These are phyloP conservation scores for Hibiscus tridactylites DNA, from an alignment of 345 rosid genomes.

Conservation along the genomic window DNA sequence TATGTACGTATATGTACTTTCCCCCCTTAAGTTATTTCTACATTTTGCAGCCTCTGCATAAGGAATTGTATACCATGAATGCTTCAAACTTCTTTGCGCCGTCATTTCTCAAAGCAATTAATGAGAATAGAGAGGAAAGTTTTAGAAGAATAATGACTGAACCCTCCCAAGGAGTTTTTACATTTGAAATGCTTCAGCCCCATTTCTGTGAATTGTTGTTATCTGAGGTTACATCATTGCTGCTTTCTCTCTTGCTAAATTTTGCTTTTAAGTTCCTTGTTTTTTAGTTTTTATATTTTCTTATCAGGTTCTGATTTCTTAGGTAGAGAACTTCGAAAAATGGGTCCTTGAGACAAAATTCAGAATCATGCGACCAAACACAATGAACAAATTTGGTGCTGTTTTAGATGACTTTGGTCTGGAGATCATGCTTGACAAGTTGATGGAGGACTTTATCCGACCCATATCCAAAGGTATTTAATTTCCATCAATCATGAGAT, in stretches of 20 bases:
- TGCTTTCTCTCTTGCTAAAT: not conserved
- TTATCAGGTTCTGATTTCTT: slow-evolving; percentile 38
- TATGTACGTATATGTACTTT: not conserved
- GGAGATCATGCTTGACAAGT: slow-evolving; percentile 73
- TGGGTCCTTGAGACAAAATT: slow-evolving; percentile 69
- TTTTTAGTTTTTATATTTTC: slow-evolving; percentile 26
- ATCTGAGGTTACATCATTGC: slow-evolving; percentile 49
- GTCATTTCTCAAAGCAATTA: slow-evolving; percentile 62
- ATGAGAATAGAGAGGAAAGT: slow-evolving; percentile 52
- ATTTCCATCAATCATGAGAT: not conserved
- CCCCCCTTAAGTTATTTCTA: slow-evolving; percentile 10
- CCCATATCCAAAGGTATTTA: slow-evolving; percentile 67
- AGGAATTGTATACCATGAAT: slow-evolving; percentile 57
- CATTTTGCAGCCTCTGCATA: slow-evolving; percentile 61
- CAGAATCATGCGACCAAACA: slow-evolving; percentile 90
- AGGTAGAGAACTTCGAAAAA: slow-evolving; percentile 85
- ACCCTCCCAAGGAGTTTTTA: slow-evolving; percentile 57
- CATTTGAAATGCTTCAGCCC: slow-evolving; percentile 82
- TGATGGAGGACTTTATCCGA: slow-evolving; percentile 69
- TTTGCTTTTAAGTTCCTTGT: slow-evolving; percentile 7
- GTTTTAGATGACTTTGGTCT: slow-evolving; percentile 96
- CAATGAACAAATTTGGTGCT: slow-evolving; percentile 85
- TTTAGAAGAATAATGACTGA: slow-evolving; percentile 55
- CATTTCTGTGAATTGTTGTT: slow-evolving; percentile 56
- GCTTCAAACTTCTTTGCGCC: slow-evolving; percentile 57